These are phyloP conservation scores for Phylloporus rhodoxanthus DNA, from an alignment of 768 basidiomycete species.

Conservation along the genomic window DNA sequence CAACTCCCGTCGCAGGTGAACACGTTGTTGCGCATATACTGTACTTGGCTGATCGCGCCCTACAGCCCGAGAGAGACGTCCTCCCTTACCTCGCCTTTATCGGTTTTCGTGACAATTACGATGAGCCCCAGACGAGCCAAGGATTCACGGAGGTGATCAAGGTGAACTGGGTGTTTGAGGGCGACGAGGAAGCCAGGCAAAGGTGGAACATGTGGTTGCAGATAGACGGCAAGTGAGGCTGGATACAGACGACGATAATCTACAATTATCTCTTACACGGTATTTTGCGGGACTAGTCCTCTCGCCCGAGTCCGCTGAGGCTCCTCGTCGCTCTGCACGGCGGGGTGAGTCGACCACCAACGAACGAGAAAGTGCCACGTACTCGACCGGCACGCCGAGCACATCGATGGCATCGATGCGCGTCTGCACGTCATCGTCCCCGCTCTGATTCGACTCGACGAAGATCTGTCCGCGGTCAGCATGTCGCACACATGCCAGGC, in stretches of 20 bases:
- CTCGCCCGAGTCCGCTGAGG: conserved; percentile 34
- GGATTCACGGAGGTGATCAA: conserved; percentile 73
- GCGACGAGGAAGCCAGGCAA: conserved; percentile 60
- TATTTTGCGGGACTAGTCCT: conserved; percentile 12
- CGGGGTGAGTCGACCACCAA: background rate
- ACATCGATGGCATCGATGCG: conserved; percentile 65
- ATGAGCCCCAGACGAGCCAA: conserved; percentile 62
- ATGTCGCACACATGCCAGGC: background rate
- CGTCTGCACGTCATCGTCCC: conserved; percentile 46
- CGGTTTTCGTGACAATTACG: conserved; percentile 52
- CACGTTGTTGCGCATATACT: background rate
- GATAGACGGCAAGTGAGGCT: conserved; percentile 56
- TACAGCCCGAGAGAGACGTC: conserved; percentile 42
- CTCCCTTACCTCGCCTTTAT: conserved; percentile 58
- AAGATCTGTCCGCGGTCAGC: conserved; percentile 50
- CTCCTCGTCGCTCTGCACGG: conserved; percentile 32
- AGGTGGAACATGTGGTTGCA: conserved; percentile 87
- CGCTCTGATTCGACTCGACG: conserved; percentile 60
- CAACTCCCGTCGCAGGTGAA: conserved; percentile 38
- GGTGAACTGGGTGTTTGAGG: conserved; percentile 78
- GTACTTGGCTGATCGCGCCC: background rate
- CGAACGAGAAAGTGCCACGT: conserved; percentile 19
- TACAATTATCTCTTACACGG: background rate
- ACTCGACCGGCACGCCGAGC: conserved; percentile 56
- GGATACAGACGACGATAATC: background rate